Conservation (phyloP, 1,139 yeast species). For the Eremothecium sinecaudum region DNA sequence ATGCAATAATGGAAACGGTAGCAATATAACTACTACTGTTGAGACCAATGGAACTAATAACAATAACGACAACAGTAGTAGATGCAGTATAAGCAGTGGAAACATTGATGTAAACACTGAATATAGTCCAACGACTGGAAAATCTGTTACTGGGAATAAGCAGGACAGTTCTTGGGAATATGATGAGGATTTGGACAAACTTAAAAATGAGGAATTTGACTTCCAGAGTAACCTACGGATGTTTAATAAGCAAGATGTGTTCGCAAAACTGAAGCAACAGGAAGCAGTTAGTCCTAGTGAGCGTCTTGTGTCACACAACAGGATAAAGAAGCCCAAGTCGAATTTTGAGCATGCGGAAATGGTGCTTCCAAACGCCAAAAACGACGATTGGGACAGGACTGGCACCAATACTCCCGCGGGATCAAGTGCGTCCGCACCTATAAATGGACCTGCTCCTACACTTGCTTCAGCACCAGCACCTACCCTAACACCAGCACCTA, state of each 20-base stretch:
- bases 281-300: slow-evolving; percentile 54
- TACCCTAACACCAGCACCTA: background rate
- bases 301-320: slow-evolving; percentile 71
- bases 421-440: slow-evolving; percentile 1
- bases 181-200: slow-evolving; percentile 42
- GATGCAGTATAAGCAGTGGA: slow-evolving; percentile 1
- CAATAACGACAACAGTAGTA: slow-evolving; percentile 10
- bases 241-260: slow-evolving; percentile 74
- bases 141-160: slow-evolving; percentile 8
- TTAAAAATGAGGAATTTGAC: slow-evolving; percentile 64
- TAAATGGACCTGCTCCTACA: slow-evolving; percentile 9
- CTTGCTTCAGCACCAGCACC: background rate
- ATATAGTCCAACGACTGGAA: background rate
- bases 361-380: slow-evolving; percentile 46
- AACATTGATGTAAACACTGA: background rate
- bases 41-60: slow-evolving; percentile 7
- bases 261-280: slow-evolving; percentile 60
- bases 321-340: slow-evolving; percentile 32
- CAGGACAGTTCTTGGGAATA: slow-evolving; percentile 41
- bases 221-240: slow-evolving; percentile 73
- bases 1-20: slow-evolving; percentile 10
- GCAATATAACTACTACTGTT: slow-evolving; percentile 9
- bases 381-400: slow-evolving; percentile 48
- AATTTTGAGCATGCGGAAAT: slow-evolving; percentile 66
- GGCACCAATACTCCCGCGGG: too few relatives aligned